phyloP scores from a whole-genome alignment of 1,284 basidiomycete genomes.

The Tilletia horrida region DNA sequence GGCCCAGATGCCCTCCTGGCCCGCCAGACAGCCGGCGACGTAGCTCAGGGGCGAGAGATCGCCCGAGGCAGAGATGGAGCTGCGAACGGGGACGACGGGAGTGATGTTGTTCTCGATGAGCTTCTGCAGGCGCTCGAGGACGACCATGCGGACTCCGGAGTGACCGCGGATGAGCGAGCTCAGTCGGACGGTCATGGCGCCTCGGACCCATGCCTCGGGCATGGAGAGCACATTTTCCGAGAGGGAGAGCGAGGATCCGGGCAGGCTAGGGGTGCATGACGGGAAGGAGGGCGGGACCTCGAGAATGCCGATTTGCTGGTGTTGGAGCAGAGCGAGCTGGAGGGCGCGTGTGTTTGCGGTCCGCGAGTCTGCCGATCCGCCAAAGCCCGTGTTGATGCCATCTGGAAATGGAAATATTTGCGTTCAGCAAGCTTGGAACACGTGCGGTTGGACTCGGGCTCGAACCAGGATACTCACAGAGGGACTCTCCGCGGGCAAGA shows the following conservation, averaged over 20 bases:
- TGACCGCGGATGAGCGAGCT: constrained; percentile 71
- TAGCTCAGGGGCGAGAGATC: constrained; percentile 60
- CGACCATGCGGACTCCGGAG: constrained; percentile 75
- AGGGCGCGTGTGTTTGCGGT: constrained; percentile 42
- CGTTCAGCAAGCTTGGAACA: too few relatives aligned
- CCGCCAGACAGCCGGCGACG: constrained; percentile 61
- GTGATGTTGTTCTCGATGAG: constrained; percentile 68
- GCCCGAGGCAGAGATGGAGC: constrained; percentile 76
- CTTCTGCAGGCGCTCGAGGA: constrained; percentile 73
- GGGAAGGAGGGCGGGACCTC: constrained; percentile 38
- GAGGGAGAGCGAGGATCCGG: constrained; percentile 19
- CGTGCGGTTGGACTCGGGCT: too few relatives aligned
- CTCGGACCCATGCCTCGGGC: constrained; percentile 84
- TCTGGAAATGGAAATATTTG: constrained; percentile 15
- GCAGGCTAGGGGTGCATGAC: constrained; percentile 33
- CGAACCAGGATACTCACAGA: constrained; percentile 33
- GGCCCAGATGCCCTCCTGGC: constrained; percentile 39
- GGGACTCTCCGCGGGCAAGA: constrained; percentile 42
- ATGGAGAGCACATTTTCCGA: constrained; percentile 29
- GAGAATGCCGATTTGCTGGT: constrained; percentile 47
- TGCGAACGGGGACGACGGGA: constrained; percentile 77
- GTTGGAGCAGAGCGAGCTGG: constrained; percentile 45
- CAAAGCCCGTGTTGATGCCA: constrained; percentile 42
- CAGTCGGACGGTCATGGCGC: constrained; percentile 78
- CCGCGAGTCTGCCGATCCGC: constrained; percentile 44